Evolutionary conservation across 2,329 filamentous ascomycete genomes (phyloP).

Genomic region (Beauveria rudraprayagi): DNA sequence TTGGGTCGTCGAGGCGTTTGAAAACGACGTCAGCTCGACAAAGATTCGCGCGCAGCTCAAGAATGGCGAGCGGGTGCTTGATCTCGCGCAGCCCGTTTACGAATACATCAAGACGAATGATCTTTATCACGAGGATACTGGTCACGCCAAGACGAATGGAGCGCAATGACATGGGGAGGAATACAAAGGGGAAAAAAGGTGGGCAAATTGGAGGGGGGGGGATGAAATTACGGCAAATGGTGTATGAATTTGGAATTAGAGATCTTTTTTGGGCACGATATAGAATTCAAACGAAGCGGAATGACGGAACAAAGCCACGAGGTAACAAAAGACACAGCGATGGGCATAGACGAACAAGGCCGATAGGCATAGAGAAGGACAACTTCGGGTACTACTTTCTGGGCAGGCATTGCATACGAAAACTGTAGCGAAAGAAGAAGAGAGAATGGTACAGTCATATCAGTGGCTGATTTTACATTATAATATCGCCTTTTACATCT

Average conservation of each 20-base stretch:
- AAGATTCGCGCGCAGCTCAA: conserved; percentile 71
- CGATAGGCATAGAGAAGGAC: neutral
- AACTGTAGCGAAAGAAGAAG: neutral
- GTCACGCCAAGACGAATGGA: conserved; percentile 5
- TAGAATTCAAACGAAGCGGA: neutral
- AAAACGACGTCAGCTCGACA: conserved; percentile 72
- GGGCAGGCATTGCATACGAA: conserved; percentile 1
- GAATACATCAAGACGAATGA: conserved; percentile 58
- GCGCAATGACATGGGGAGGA: neutral
- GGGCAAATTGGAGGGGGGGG: too few relatives aligned
- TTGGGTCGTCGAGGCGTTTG: conserved; percentile 74
- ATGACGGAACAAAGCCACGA: neutral
- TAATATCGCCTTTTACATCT: neutral
- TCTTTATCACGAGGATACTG: conserved; percentile 39
- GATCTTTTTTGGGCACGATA: neutral
- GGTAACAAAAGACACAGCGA: neutral
- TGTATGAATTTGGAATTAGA: neutral
- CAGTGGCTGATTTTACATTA: neutral
- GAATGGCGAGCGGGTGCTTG: conserved; percentile 69
- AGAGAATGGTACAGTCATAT: neutral
- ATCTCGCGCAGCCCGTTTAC: conserved; percentile 61
- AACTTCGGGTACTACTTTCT: neutral
- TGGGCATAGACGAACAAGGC: neutral
- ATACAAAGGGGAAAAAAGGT: neutral
- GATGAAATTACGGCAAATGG: too few relatives aligned